Base-by-base conservation (phyloP, 1,139 yeast genomes). In the Magnusiomyces suaveolens region DNA sequence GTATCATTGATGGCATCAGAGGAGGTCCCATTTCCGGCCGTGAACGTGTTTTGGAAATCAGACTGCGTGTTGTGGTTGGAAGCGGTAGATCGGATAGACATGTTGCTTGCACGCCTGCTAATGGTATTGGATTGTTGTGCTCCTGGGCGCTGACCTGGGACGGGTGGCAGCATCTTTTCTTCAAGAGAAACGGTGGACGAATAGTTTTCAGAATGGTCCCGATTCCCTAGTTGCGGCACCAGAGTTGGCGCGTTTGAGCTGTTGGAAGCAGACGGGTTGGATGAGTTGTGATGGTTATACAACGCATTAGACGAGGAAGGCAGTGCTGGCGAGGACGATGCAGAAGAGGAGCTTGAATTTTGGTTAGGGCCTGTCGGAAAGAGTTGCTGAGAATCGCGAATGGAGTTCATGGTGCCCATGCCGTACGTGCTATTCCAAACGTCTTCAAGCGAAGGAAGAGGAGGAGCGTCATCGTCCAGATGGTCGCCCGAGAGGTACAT, bases 391-490 rank as follows among this genome's bases (percentile, higher is more conserved):
- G 25, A 4, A n/a, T 18, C 16, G 23, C 44, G 23, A 41, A 2
- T 21, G 6, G 44, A 8, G 16, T 8, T 8, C 10, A 20, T 4
- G 2, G 25, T 8, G 14, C 25, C 44, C 25, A 18, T 18, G 2
- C 48, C 48, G 14, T 16, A 20, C 8, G 48, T 32, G 10, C 29
- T 21, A 24, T 25, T 24, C 43, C 33, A 25, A 6, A 52, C 36
- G 41, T 54, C 58, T 16, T 56, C 58, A 23, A 56, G 46, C 3
- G 56, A 51, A 6, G 68, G 68, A 26, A 74, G 64, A 4, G 71
- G 70, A 16, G 71, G 69, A 23, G 68, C 59, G 12, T 57, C 60
- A 46, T 65, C 66, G 44, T 61, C 72, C 18, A 10, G 41, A 2
- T 21, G 32, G 25, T 60, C 61, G 44, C 61, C 62, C 56, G 61